phyloP scores from a whole-genome alignment of 345 rosid genomes.

The Populus deltoides region DNA sequence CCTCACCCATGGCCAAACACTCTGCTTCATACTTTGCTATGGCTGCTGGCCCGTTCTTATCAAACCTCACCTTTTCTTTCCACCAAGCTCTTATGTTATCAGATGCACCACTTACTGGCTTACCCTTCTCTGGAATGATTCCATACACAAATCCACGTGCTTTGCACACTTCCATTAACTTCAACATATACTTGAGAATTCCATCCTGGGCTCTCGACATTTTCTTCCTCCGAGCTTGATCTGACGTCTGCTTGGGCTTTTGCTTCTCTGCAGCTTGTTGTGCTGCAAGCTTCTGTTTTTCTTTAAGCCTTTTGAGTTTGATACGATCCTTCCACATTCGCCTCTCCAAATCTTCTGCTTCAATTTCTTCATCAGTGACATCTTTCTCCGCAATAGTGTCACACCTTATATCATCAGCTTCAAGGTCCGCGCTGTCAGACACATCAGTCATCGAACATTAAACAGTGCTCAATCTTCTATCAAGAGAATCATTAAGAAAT shows the following conservation, averaged over 20 bases:
- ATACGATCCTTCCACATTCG: conserved; percentile 97
- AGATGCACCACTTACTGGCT: conserved; percentile 90
- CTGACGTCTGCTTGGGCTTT: conserved; percentile 63
- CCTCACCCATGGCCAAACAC: conserved; percentile 55
- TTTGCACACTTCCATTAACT: conserved; percentile 95
- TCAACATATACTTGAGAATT: conserved; percentile 95
- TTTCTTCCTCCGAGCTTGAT: conserved; percentile 97
- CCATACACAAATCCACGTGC: conserved; percentile 96
- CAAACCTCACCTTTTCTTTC: conserved; percentile 97
- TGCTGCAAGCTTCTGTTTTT: conserved; percentile 66
- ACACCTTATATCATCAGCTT: conserved; percentile 67
- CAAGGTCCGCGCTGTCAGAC: conserved; percentile 51
- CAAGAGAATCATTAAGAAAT: not conserved
- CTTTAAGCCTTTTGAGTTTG: conserved; percentile 82
- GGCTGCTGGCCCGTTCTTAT: conserved; percentile 96
- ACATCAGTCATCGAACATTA: conserved; percentile 4
- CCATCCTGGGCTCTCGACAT: conserved; percentile 99
- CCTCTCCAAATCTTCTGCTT: conserved; percentile 74
- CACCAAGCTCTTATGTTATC: conserved; percentile 98
- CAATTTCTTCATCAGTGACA: conserved; percentile 95
- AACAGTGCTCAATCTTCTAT: not conserved
- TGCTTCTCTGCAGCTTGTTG: conserved; percentile 71
- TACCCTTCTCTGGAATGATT: conserved; percentile 94
- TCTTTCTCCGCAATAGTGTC: conserved; percentile 85
- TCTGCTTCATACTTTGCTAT: conserved; percentile 79